A percentile compares a stretch with the other conserved stretches of the same genome.
Conservation (phyloP, 139 green algal genomes). For the Picochlorum sp. region DNA sequence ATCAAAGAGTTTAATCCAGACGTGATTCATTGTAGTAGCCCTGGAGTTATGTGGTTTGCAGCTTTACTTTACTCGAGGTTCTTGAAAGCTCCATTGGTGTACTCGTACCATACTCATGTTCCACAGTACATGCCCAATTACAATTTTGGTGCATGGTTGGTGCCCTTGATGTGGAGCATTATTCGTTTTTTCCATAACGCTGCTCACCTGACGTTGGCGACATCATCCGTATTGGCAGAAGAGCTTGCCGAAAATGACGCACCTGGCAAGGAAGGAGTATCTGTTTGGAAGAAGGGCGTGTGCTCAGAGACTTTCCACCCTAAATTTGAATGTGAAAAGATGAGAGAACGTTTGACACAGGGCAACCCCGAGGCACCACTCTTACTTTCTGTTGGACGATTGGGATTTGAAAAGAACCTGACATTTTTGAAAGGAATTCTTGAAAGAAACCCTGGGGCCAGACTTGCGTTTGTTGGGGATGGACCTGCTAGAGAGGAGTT, state of each 20-base stretch:
- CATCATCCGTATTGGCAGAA: slow-evolving; percentile 21
- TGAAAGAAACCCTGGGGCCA: slow-evolving; percentile 41
- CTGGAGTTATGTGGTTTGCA: slow-evolving; percentile 42
- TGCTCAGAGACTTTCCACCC: slow-evolving; percentile 78
- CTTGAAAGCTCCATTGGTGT: slow-evolving; percentile 75
- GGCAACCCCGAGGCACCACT: slow-evolving; percentile 65
- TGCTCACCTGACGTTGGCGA: slow-evolving; percentile 67
- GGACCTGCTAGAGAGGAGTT: slow-evolving; percentile 72
- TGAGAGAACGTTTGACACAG: slow-evolving; percentile 57
- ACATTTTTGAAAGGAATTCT: slow-evolving; percentile 64
- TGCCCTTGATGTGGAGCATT: slow-evolving; percentile 82
- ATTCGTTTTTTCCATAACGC: slow-evolving; percentile 73
- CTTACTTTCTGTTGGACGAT: slow-evolving; percentile 86
- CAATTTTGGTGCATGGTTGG: slow-evolving; percentile 60
- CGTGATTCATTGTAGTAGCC: slow-evolving; percentile 31
- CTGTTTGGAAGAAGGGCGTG: slow-evolving; percentile 70
- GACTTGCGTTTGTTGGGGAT: slow-evolving; percentile 90
- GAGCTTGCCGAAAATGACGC: slow-evolving; percentile 14
- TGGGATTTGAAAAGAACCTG: slow-evolving; percentile 84
- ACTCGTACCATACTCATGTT: slow-evolving; percentile 98
- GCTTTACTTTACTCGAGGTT: slow-evolving; percentile 85
- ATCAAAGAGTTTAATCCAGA: slow-evolving; percentile 34
- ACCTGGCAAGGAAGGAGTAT: slow-evolving; percentile 2
- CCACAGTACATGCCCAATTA: slow-evolving; percentile 87
- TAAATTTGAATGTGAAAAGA: slow-evolving; percentile 51